These are phyloP conservation scores for Trametes gibbosa DNA, from an alignment of 768 basidiomycete genomes.

Conservation along the genomic window DNA sequence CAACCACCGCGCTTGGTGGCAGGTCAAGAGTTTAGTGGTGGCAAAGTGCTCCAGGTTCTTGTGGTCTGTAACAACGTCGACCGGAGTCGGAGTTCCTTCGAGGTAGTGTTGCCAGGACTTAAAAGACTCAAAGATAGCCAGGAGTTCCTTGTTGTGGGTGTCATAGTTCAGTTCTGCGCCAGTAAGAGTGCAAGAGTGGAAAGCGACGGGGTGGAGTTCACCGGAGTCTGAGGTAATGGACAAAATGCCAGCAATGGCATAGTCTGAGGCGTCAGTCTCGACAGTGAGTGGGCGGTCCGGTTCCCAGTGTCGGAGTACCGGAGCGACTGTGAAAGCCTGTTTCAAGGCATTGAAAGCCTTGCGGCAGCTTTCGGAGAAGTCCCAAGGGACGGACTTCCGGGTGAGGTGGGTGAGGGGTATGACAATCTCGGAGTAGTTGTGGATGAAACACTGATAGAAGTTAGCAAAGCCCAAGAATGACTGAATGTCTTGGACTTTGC, in stretches of 20 bases:
- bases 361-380: slow-evolving; percentile 17
- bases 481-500: slow-evolving; percentile 29
- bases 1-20: slow-evolving; percentile 38
- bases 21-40: slow-evolving; percentile 31
- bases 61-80: slow-evolving; percentile 33
- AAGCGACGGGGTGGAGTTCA: slow-evolving; percentile 32
- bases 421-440: slow-evolving; percentile 33
- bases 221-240: slow-evolving; percentile 15
- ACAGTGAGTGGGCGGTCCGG: slow-evolving; percentile 15
- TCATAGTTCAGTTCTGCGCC: slow-evolving; percentile 45
- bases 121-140: slow-evolving; percentile 41
- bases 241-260: slow-evolving; percentile 20
- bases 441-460: slow-evolving; percentile 34
- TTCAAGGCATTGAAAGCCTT: slow-evolving; percentile 32
- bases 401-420: slow-evolving; percentile 31
- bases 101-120: slow-evolving; percentile 26
- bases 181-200: slow-evolving; percentile 28
- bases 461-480: slow-evolving; percentile 33
- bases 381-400: slow-evolving; percentile 24
- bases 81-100: slow-evolving; percentile 9
- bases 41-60: slow-evolving; percentile 39
- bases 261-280: slow-evolving; percentile 27
- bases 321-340: slow-evolving; percentile 18
- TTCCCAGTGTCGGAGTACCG: slow-evolving; percentile 23
- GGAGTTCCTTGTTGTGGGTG: slow-evolving; percentile 49